phyloP scores from a whole-genome alignment of 192 early-diverging fungal genomes.

The Linnemannia schmuckeri region DNA sequence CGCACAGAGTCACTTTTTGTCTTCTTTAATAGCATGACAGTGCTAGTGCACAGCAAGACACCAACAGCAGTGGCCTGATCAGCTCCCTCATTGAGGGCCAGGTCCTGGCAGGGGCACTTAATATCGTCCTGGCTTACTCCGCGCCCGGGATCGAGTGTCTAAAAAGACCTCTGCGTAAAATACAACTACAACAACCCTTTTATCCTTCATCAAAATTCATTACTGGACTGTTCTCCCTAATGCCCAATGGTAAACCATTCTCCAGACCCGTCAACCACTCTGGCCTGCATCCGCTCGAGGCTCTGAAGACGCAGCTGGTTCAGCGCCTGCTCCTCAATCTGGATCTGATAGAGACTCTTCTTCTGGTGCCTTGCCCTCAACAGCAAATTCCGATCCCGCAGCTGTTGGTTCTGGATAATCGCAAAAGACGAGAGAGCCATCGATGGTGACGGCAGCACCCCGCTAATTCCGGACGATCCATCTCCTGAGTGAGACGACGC shows the following conservation, averaged over 20 bases:
- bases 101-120: slow-evolving; percentile 42
- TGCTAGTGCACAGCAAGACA: slow-evolving; percentile 51
- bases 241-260: slow-evolving; percentile 60
- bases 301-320: slow-evolving; percentile 33
- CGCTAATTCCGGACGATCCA: not conserved
- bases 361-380: slow-evolving; percentile 54
- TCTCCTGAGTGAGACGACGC: not conserved
- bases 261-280: slow-evolving; percentile 48
- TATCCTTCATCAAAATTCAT: not conserved
- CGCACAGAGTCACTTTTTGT: slow-evolving; percentile 47
- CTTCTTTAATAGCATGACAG: slow-evolving; percentile 38
- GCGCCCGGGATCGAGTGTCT: slow-evolving; percentile 54
- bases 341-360: slow-evolving; percentile 65
- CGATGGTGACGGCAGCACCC: slow-evolving; percentile 4
- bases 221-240: not conserved
- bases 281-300: slow-evolving; percentile 54
- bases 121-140: slow-evolving; percentile 45
- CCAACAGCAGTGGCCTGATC: slow-evolving; percentile 26
- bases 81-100: slow-evolving; percentile 31
- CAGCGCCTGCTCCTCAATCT: slow-evolving; percentile 63
- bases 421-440: slow-evolving; percentile 48
- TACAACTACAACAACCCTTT: not conserved
- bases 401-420: slow-evolving; percentile 60
- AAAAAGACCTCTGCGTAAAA: slow-evolving; percentile 41
- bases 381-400: slow-evolving; percentile 49